Conservation (phyloP, 106 monocot species). For the Platanthera zijinensis region DNA sequence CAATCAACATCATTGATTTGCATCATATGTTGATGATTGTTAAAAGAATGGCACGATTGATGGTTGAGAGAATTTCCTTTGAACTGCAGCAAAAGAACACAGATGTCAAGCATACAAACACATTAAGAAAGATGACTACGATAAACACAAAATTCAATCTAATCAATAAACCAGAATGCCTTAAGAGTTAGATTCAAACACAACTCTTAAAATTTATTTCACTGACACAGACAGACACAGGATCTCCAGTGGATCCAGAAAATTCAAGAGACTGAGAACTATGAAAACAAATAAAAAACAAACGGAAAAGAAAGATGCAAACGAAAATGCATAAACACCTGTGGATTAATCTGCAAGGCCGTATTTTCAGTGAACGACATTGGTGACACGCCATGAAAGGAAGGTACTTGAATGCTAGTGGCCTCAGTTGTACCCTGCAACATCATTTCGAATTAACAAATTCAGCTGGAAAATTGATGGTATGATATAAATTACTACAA, state of each 20-base stretch:
- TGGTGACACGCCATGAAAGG: conserved; percentile 2
- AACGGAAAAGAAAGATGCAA: neutral
- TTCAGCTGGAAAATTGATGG: neutral
- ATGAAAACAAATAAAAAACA: neutral
- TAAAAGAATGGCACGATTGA: conserved; percentile 18
- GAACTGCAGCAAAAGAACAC: conserved; percentile 6
- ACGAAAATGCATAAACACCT: conserved; percentile 3
- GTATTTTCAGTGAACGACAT: conserved; percentile 4
- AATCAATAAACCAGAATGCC: neutral
- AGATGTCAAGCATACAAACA: neutral
- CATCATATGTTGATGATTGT: conserved; percentile 14
- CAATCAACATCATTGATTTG: conserved; percentile 22
- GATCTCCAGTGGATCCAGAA: neutral
- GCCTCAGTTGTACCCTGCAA: conserved; percentile 9
- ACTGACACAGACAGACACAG: neutral
- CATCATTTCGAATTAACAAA: neutral
- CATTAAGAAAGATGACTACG: neutral
- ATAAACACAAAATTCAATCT: neutral
- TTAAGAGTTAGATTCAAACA: neutral
- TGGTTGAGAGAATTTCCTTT: conserved; percentile 14
- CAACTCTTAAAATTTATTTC: neutral
- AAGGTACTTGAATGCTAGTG: conserved; percentile 12
- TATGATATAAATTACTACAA: neutral
- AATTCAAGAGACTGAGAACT: neutral
- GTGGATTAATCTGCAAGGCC: neutral